phyloP scores from a whole-genome alignment of 2,329 filamentous ascomycete genomes.

The Alternaria dauci region DNA sequence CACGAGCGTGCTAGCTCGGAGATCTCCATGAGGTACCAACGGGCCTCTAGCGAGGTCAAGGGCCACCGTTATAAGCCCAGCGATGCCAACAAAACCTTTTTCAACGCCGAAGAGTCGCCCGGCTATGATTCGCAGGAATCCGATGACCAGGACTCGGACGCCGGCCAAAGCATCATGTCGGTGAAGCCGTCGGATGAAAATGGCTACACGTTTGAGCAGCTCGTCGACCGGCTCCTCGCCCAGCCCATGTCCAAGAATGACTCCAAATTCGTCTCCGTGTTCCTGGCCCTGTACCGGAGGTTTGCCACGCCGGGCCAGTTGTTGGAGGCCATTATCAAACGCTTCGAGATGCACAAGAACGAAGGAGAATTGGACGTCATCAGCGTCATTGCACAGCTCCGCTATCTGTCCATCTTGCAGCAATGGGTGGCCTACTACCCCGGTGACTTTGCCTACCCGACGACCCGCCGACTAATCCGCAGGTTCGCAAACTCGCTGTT shows the following conservation, averaged over 20 bases:
- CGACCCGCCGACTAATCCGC: conserved; percentile 74
- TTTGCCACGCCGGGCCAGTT: conserved; percentile 85
- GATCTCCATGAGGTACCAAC: conserved; percentile 50
- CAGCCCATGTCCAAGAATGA: conserved; percentile 87
- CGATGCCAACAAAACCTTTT: conserved; percentile 64
- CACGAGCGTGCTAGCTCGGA: conserved; percentile 60
- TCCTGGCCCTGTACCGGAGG: conserved; percentile 91
- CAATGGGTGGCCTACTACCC: conserved; percentile 92
- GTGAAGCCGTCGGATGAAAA: conserved; percentile 64
- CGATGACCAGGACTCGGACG: conserved; percentile 72
- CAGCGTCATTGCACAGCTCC: conserved; percentile 80
- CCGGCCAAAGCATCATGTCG: conserved; percentile 54
- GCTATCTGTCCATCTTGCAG: conserved; percentile 82
- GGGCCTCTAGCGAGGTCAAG: conserved; percentile 39
- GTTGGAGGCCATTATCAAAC: conserved; percentile 77
- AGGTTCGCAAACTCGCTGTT: conserved; percentile 80
- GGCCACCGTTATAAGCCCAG: conserved; percentile 48
- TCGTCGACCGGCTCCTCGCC: conserved; percentile 84
- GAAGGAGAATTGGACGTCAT: conserved; percentile 75
- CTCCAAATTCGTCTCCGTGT: conserved; percentile 85
- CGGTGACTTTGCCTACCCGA: conserved; percentile 85
- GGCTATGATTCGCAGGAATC: conserved; percentile 71
- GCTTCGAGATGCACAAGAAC: conserved; percentile 74
- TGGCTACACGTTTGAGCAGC: conserved; percentile 62
- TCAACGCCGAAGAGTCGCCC: conserved; percentile 75